Evolutionary conservation across 331 rosid species (phyloP).

Genomic region (Quercus phellos): DNA sequence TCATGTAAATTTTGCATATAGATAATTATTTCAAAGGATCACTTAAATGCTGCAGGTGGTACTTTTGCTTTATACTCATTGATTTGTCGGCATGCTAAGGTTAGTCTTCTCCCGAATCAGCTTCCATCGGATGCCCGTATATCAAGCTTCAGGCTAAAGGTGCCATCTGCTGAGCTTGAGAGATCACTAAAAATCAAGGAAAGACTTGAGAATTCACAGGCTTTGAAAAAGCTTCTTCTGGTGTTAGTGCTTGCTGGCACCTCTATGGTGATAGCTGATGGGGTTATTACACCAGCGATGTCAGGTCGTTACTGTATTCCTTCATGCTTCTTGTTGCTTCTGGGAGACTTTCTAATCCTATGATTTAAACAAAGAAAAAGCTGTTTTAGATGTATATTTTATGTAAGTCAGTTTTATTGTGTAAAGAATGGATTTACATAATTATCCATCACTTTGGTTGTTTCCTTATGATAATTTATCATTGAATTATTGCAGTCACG

Average conservation of each 20-base stretch:
- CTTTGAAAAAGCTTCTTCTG: constrained; percentile 79
- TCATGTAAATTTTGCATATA: neutral
- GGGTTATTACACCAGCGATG: constrained; percentile 96
- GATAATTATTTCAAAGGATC: neutral
- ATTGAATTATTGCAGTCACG: constrained; percentile 46
- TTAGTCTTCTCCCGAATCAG: constrained; percentile 97
- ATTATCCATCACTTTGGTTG: neutral
- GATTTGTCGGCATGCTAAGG: constrained; percentile 99
- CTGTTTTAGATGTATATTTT: neutral
- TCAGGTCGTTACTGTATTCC: constrained; percentile 54
- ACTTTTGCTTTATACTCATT: constrained; percentile 96
- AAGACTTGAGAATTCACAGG: constrained; percentile 75
- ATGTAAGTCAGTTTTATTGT: neutral
- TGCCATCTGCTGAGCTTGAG: constrained; percentile 95
- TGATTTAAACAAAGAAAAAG: neutral
- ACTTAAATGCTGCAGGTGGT: constrained; percentile 70
- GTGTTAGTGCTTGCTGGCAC: constrained; percentile 94
- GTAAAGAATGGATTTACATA: neutral
- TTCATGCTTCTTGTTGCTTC: neutral
- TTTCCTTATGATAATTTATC: constrained; percentile 14
- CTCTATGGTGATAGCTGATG: constrained; percentile 97
- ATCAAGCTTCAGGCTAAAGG: constrained; percentile 94
- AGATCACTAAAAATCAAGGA: constrained; percentile 94
- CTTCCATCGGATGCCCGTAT: constrained; percentile 91
- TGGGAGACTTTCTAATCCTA: neutral